Evolutionary conservation across 345 rosid species (phyloP), one percentile per base, ranked within the genome.

Genomic region (Sisymbrium altissimum): DNA sequence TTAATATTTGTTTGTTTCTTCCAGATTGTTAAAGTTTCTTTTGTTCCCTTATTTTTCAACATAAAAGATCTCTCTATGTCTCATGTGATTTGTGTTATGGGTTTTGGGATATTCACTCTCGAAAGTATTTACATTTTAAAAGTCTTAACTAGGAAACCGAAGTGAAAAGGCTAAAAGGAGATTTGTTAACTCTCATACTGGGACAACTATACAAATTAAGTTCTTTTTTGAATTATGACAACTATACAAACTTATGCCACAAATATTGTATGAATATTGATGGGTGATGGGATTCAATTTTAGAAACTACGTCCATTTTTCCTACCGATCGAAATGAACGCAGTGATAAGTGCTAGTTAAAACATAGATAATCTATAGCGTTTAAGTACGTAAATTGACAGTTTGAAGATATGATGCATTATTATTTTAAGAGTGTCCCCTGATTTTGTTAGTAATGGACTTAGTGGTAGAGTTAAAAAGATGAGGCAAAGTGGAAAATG

Each of bases 41-140:
- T 32, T 35, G 12, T 73, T 45, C 44, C 33, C 7, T 44, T 17
- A 15, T 44, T 55, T 54, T 40, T 64, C 57, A 33, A 55, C 8
- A 44, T 55, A 21, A 64, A 25, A 44, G n/a, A 19, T 54, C 48
- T 32, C 2, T 38, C 6, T 72, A 45, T 50, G 2, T 41, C 49
- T 45, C 10, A 36, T 66, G n/a, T 73, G 72, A 13, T 66, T 9
- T 27, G 7, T 49, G 53, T 66, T 38, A 56, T 57, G 71, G 15
- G 32, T 48, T 48, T 71, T 59, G 48, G 40, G 71, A 32, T 65
- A 36, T 33, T 33, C 65, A 64, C 30, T 64, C 39, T 44, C 48
- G 25, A 43, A 15, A 45, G 18, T 48, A 39, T 59, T n/a, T n/a
- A n/a, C n/a, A n/a, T n/a, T n/a, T 23, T 9, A 25, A 10, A 15